Percentiles rank a stretch among this genome's conserved stretches.
Conservation (phyloP, 768 basidiomycete genomes). For the Mycena filopes region DNA sequence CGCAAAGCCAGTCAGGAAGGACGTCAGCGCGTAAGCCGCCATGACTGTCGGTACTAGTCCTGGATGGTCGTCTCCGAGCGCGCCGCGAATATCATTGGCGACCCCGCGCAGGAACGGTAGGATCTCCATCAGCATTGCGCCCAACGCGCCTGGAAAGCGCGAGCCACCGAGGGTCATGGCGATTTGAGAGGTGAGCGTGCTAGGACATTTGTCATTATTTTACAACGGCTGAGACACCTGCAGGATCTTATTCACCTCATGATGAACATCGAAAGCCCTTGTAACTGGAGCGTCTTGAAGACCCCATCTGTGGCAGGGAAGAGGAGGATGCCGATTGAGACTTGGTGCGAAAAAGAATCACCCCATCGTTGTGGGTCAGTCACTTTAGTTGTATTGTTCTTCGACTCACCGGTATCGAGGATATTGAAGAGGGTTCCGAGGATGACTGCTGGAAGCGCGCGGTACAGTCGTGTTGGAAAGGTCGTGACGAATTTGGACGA, state of each 20-base stretch:
- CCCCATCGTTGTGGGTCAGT: too few relatives aligned
- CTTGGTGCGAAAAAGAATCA: too few relatives aligned
- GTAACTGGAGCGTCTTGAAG: conserved; percentile 34
- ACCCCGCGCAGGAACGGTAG: conserved; percentile 37
- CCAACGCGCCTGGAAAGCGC: conserved; percentile 36
- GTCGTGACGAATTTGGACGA: conserved; percentile 11
- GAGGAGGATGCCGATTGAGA: conserved; percentile 36
- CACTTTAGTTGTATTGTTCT: too few relatives aligned
- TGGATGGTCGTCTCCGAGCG: conserved; percentile 36
- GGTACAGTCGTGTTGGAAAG: conserved; percentile 33
- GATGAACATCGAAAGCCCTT: conserved; percentile 39
- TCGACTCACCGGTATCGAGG: conserved; percentile 36
- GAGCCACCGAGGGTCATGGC: conserved; percentile 39
- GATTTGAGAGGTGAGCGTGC: conserved; percentile 35
- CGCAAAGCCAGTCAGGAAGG: conserved; percentile 34
- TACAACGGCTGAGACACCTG: background rate
- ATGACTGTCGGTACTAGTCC: conserved; percentile 39
- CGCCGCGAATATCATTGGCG: conserved; percentile 34
- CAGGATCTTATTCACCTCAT: conserved; percentile 29
- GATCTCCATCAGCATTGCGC: conserved; percentile 39
- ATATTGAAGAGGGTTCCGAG: conserved; percentile 37
- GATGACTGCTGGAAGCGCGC: conserved; percentile 36
- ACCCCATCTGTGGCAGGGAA: conserved; percentile 33
- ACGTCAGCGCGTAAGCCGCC: conserved; percentile 38
- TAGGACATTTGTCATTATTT: background rate